Percentiles rank a stretch among this genome's conserved stretches.
Evolutionary conservation across 176 grass and related monocot species (phyloP).

Genomic region (Bonia amplexicaulis): DNA sequence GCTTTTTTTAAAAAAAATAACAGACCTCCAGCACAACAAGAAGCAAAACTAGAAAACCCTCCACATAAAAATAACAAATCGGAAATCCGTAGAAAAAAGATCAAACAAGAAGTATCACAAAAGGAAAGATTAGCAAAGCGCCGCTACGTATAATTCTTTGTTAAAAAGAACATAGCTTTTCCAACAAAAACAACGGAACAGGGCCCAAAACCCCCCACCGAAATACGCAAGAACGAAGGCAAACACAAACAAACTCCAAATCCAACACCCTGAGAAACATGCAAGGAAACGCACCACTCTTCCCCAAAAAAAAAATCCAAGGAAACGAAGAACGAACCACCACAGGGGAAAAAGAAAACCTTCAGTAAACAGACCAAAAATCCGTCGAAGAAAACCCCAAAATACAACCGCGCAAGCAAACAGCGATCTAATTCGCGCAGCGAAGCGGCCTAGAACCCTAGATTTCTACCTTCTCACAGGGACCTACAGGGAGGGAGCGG

Average conservation of each 20-base stretch:
- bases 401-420: background rate
- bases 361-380: background rate
- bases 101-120: background rate
- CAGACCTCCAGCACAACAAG: too few relatives aligned
- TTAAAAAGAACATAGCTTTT: background rate
- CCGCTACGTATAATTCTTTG: background rate
- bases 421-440: background rate
- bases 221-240: background rate
- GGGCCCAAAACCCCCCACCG: background rate
- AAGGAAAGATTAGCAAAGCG: background rate
- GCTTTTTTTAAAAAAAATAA: background rate
- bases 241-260: background rate
- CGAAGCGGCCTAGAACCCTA: conserved; percentile 20
- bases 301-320: background rate
- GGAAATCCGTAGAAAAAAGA: background rate
- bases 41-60: background rate
- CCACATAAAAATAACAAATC: background rate
- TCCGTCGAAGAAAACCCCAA: background rate
- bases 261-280: background rate
- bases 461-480: background rate
- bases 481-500: background rate
- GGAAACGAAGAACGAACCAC: background rate
- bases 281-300: conserved; percentile 30
- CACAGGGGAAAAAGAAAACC: background rate
- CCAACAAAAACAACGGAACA: background rate